Evolutionary conservation across 495 filamentous ascomycete genomes (phyloP).

Genomic region (Aspergillus cavernicola): DNA sequence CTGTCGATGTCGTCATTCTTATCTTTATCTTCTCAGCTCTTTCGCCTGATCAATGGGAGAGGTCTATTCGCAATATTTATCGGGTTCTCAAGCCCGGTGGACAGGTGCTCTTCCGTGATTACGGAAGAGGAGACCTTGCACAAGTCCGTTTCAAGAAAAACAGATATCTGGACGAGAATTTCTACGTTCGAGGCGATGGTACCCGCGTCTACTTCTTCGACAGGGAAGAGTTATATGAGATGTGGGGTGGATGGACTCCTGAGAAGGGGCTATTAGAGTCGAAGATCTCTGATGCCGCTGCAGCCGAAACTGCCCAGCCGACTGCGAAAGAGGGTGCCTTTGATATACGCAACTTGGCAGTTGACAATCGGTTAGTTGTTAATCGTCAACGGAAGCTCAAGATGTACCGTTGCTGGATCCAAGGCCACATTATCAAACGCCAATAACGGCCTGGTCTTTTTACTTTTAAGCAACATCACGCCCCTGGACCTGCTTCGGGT

Average conservation of each 20-base stretch:
- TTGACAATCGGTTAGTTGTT: conserved; percentile 84
- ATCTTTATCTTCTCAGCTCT: conserved; percentile 97
- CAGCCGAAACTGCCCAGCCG: conserved; percentile 5
- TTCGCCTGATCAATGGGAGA: conserved; percentile 76
- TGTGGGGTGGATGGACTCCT: conserved; percentile 63
- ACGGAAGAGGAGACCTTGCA: conserved; percentile 89
- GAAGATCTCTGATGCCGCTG: conserved; percentile 10
- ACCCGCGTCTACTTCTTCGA: conserved; percentile 98
- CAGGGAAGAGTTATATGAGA: conserved; percentile 68
- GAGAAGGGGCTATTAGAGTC: conserved; percentile 30
- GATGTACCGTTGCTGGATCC: conserved; percentile 98
- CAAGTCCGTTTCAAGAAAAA: conserved; percentile 96
- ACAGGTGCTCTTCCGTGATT: conserved; percentile 88
- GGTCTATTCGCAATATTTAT: conserved; percentile 77
- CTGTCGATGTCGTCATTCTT: conserved; percentile 85
- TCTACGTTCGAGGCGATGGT: conserved; percentile 92
- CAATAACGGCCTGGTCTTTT: background rate
- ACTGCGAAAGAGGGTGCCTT: conserved; percentile 41
- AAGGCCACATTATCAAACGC: conserved; percentile 81
- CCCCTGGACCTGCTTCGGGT: too few relatives aligned
- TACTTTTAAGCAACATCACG: too few relatives aligned
- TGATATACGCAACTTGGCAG: conserved; percentile 69
- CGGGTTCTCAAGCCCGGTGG: conserved; percentile 83
- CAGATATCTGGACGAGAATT: conserved; percentile 89
- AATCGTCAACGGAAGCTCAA: conserved; percentile 87